phyloP scores from a whole-genome alignment of 192 early-diverging fungal species.

The Jimgerdemannia flammicorona region DNA sequence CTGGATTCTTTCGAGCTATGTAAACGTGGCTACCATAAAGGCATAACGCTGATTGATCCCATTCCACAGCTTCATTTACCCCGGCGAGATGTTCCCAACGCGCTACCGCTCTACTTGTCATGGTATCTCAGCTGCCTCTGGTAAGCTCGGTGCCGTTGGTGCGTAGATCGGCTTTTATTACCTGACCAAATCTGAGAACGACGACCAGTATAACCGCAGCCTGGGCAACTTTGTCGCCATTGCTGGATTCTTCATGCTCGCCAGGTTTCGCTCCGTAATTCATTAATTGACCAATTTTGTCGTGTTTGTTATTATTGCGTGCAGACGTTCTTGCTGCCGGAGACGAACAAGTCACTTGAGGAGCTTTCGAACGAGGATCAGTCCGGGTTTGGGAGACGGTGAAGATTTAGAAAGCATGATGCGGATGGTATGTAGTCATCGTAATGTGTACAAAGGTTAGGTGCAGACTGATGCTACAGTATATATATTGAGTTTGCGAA shows the following conservation, averaged over 20 bases:
- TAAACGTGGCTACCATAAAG: constrained; percentile 6
- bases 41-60: constrained; percentile 24
- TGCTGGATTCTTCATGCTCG: constrained; percentile 61
- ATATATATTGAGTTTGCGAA: too few relatives aligned
- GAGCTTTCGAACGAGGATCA: constrained; percentile 54
- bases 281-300: not conserved
- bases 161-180: constrained; percentile 67
- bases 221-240: constrained; percentile 68
- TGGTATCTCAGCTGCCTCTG: constrained; percentile 77
- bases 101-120: constrained; percentile 76
- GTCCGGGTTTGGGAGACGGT: not conserved
- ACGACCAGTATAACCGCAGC: constrained; percentile 51
- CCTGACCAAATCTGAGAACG: constrained; percentile 58
- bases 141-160: constrained; percentile 76
- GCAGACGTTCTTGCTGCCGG: constrained; percentile 70
- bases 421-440: too few relatives aligned
- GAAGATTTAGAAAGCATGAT: too few relatives aligned
- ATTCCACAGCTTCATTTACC: constrained; percentile 66
- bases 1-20: not conserved
- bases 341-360: constrained; percentile 79
- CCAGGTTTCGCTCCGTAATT: constrained; percentile 41
- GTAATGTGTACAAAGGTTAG: too few relatives aligned
- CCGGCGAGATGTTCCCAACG: constrained; percentile 81
- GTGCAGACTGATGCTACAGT: too few relatives aligned
- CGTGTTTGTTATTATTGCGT: not conserved